These are phyloP conservation scores for Lipomyces chichibuensis DNA, from an alignment of 805 yeast genomes.

Conservation along the genomic window DNA sequence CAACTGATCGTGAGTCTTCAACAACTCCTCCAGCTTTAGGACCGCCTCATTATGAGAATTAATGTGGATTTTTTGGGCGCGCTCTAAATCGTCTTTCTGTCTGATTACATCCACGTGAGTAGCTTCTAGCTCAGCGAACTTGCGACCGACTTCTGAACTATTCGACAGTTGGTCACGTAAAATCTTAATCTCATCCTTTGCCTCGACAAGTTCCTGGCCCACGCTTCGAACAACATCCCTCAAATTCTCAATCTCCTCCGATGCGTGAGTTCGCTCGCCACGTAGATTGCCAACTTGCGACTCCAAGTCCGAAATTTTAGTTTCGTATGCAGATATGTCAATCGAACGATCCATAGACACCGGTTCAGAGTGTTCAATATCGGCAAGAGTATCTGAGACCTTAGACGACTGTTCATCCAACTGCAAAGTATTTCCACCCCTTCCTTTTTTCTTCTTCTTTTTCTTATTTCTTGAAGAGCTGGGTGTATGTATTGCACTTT, in stretches of 20 bases:
- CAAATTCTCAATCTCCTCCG: constrained; percentile 67
- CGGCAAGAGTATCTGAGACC: constrained; percentile 15
- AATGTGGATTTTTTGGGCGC: constrained; percentile 24
- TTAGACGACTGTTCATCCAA: constrained; percentile 15
- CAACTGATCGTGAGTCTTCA: constrained; percentile 28
- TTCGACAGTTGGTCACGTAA: constrained; percentile 11
- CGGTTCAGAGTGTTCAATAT: constrained; percentile 17
- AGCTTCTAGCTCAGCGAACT: constrained; percentile 26
- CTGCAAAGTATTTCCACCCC: constrained; percentile 21
- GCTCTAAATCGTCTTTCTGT: constrained; percentile 27
- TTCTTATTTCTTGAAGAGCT: constrained; percentile 38
- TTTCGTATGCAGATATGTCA: constrained; percentile 31
- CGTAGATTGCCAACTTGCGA: constrained; percentile 14
- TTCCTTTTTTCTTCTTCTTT: constrained; percentile 42
- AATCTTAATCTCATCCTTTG: constrained; percentile 51
- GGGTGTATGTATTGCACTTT: background rate
- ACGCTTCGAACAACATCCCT: constrained; percentile 75
- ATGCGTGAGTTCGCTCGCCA: constrained; percentile 19
- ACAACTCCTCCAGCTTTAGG: constrained; percentile 26
- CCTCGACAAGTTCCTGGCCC: constrained; percentile 77
- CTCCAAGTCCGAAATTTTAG: constrained; percentile 23
- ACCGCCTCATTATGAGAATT: constrained; percentile 30
- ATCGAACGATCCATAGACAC: constrained; percentile 6
- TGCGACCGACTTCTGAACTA: constrained; percentile 8
- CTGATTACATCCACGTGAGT: constrained; percentile 30